These are phyloP conservation scores for Helminthosporium solani DNA, from an alignment of 2,329 filamentous ascomycete species.

Conservation along the genomic window DNA sequence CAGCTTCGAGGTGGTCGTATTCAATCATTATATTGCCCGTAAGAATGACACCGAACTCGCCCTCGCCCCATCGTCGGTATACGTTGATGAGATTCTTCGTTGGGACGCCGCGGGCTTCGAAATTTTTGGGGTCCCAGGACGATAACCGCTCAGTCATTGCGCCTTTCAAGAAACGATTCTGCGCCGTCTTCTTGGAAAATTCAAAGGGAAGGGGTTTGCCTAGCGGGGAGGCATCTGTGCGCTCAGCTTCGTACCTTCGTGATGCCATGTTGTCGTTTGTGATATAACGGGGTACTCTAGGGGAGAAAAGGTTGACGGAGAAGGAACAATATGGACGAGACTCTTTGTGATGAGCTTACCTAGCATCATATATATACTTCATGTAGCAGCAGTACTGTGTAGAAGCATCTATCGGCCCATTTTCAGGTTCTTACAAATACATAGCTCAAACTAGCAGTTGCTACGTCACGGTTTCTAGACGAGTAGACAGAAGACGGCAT, in stretches of 20 bases:
- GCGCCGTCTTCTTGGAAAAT: slow-evolving; percentile 56
- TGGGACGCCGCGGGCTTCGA: slow-evolving; percentile 56
- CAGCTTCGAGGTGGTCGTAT: slow-evolving; percentile 59
- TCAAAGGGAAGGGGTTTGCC: slow-evolving; percentile 48
- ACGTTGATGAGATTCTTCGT: slow-evolving; percentile 58
- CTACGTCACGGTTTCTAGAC: no score
- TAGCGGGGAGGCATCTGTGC: slow-evolving; percentile 44
- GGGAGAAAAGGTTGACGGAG: no score
- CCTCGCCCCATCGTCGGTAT: slow-evolving; percentile 55
- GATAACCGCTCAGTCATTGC: slow-evolving; percentile 67
- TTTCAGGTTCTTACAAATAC: no score
- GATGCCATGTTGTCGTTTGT: slow-evolving; percentile 37
- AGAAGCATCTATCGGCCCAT: no score
- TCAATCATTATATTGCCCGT: slow-evolving; percentile 67
- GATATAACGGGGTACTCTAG: neutral
- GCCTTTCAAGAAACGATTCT: slow-evolving; percentile 67
- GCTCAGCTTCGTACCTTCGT: slow-evolving; percentile 43
- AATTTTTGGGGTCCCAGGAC: slow-evolving; percentile 58
- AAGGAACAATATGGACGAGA: no score
- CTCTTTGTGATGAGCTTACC: no score
- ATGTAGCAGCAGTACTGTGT: no score
- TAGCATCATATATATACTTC: no score
- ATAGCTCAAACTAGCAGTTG: no score
- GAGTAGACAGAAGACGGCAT: no score
- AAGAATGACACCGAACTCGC: slow-evolving; percentile 51